Evolutionary conservation across 2,329 filamentous ascomycete genomes (phyloP).

Genomic region (Fusarium chlamydosporum): DNA sequence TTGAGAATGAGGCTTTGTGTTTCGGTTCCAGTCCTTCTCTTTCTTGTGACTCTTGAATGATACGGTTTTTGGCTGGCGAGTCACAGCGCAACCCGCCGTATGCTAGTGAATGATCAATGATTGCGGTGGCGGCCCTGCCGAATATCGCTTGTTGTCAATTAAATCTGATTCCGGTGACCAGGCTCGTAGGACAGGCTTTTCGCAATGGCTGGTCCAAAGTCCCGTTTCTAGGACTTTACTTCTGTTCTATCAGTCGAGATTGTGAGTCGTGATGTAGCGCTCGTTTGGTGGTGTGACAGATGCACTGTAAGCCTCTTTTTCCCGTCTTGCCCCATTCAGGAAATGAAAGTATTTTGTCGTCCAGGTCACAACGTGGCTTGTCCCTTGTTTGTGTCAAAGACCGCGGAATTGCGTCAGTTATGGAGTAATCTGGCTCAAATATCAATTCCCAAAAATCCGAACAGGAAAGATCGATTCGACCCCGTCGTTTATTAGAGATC

Average conservation of each 20-base stretch:
- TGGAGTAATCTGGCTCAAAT: conserved; percentile 35
- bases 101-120: conserved; percentile 35
- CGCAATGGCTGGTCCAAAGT: conserved; percentile 19
- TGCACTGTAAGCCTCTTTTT: conserved; percentile 40
- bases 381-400: conserved; percentile 41
- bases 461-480: conserved; percentile 39
- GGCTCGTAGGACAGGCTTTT: conserved; percentile 1
- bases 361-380: conserved; percentile 45
- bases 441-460: conserved; percentile 36
- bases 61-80: conserved; percentile 44
- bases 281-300: conserved; percentile 40
- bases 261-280: conserved; percentile 35
- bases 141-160: conserved; percentile 34
- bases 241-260: conserved; percentile 24
- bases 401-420: conserved; percentile 42
- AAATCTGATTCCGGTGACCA: conserved; percentile 7
- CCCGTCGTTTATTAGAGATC: conserved; percentile 48
- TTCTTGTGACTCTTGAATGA: conserved; percentile 38
- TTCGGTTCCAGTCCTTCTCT: conserved; percentile 13
- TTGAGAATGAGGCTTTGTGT: conserved; percentile 16
- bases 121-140: conserved; percentile 32
- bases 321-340: conserved; percentile 47
- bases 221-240: conserved; percentile 19
- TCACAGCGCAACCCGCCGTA: conserved; percentile 40
- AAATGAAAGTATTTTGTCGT: conserved; percentile 31